A percentile compares a stretch with the other conserved stretches of the same genome.
Conservation (phyloP, 306 rosid genomes). For the Vigna hirtella region DNA sequence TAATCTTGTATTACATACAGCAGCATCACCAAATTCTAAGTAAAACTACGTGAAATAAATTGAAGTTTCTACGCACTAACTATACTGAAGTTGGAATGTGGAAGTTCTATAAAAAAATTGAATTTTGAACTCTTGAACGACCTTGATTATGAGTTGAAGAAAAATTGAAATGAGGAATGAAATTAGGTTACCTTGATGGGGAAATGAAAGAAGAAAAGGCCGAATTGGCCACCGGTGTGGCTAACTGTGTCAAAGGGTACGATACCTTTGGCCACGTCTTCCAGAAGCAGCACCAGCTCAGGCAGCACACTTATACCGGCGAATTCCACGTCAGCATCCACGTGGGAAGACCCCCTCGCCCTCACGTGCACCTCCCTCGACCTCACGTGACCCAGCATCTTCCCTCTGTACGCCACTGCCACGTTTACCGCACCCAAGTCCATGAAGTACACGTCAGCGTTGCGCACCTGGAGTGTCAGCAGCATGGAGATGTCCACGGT, state of each 20-base stretch:
- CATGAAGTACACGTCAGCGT: slow-evolving; percentile 66
- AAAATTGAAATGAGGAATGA: too few relatives aligned
- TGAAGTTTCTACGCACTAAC: too few relatives aligned
- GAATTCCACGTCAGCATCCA: slow-evolving; percentile 74
- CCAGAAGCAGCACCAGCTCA: slow-evolving; percentile 68
- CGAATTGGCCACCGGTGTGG: slow-evolving; percentile 56
- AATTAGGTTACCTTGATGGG: slow-evolving; percentile 52
- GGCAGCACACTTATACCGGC: slow-evolving; percentile 59
- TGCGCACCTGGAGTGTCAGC: slow-evolving; percentile 59
- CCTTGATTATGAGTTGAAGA: too few relatives aligned
- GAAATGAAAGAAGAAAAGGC: slow-evolving; percentile 56
- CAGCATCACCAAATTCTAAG: slow-evolving; percentile 7
- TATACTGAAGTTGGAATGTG: too few relatives aligned
- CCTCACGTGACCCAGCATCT: slow-evolving; percentile 67
- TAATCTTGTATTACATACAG: background rate
- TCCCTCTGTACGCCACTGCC: slow-evolving; percentile 75
- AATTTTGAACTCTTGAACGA: too few relatives aligned
- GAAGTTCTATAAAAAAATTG: too few relatives aligned
- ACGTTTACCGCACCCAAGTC: slow-evolving; percentile 61
- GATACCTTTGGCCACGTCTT: slow-evolving; percentile 70
- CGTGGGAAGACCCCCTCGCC: slow-evolving; percentile 69
- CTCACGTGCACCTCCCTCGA: slow-evolving; percentile 64
- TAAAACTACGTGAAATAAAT: too few relatives aligned
- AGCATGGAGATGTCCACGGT: slow-evolving; percentile 66
- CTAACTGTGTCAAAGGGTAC: slow-evolving; percentile 68